phyloP scores from a whole-genome alignment of 2,329 filamentous ascomycete species.

The Coleophoma eucalyptorum region DNA sequence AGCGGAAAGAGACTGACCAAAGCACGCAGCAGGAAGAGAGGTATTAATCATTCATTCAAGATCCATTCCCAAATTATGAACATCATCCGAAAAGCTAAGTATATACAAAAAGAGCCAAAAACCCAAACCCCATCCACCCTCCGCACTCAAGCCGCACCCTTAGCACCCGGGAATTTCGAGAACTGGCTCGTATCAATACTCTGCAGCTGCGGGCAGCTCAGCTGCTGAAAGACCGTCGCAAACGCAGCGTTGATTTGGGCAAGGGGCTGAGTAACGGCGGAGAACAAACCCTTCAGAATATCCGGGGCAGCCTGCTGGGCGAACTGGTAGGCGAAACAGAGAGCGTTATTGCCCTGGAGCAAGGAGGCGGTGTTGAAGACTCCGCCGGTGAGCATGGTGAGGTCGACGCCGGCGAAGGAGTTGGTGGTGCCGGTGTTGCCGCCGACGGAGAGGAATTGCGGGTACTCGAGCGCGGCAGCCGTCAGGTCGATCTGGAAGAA shows the following conservation, averaged over 20 bases:
- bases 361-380: conserved; percentile 38
- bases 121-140: too few species aligned
- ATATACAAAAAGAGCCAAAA: too few species aligned
- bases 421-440: conserved; percentile 48
- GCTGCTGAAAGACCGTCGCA: conserved; percentile 7
- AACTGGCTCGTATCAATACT: too few species aligned
- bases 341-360: conserved; percentile 41
- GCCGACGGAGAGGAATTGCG: conserved; percentile 41
- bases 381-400: conserved; percentile 38
- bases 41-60: too few species aligned
- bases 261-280: conserved; percentile 24
- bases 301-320: conserved; percentile 38
- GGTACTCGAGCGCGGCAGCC: conserved; percentile 33
- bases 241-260: conserved; percentile 29
- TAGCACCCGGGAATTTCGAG: too few species aligned
- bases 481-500: conserved; percentile 34
- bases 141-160: too few species aligned
- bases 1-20: too few species aligned
- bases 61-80: too few species aligned
- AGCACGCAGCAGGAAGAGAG: too few species aligned
- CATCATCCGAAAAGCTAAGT: too few species aligned
- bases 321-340: conserved; percentile 38
- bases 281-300: conserved; percentile 33
- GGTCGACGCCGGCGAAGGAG: conserved; percentile 43
- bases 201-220: conserved; percentile 12